Evolutionary conservation across 2,329 filamentous ascomycete genomes (phyloP), one percentile per base, ranked within the genome.

Genomic region (Neonectria punicea): DNA sequence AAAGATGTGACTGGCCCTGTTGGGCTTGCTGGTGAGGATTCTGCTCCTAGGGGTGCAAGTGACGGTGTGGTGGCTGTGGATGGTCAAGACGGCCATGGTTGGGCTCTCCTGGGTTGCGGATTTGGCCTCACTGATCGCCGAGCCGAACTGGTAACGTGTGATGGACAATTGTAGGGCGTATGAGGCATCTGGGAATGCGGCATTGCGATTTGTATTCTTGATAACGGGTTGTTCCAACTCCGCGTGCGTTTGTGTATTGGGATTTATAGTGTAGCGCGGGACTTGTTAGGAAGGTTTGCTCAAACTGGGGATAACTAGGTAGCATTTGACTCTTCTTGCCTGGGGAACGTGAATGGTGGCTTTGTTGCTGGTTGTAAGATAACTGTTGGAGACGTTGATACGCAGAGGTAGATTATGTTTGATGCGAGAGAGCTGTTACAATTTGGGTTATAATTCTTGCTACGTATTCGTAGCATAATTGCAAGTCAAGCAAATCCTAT

Each of bases 1-100:
- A 76, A 92, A 90, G 81, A 89, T 94, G 72, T 85, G 81, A 83
- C 80, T 79, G 65, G 57, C 73, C 65, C 63, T 68, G 11, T 54
- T 74, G 20, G 67, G 66, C 46, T 13, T 74, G 16, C 49, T 70
- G 20, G 67, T 81, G 16, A 69, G 74, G 46, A 62, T 67, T n/a
- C 59, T 77, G 16, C 55, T 82, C 14, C 55, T 74, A 39, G 61
- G 55, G 20, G 70, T 78, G 20, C 72, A 77, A 50, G 57, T 74
- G 20, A 58, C 76, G 10, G 78, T 75, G 10, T 80, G 78, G 74
- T 69, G 73, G 68, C 41, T 75, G 20, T 79, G 77, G 75, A 32
- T 77, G 57, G 54, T 69, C 20, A 68, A 63, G 53, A 69, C 63
- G 58, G 8, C 74, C 14, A 61, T 66, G 51, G 67, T 62, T 46